Evolutionary conservation across 2,329 filamentous ascomycete species (phyloP).

Genomic region (Macrophomina phaseolina): DNA sequence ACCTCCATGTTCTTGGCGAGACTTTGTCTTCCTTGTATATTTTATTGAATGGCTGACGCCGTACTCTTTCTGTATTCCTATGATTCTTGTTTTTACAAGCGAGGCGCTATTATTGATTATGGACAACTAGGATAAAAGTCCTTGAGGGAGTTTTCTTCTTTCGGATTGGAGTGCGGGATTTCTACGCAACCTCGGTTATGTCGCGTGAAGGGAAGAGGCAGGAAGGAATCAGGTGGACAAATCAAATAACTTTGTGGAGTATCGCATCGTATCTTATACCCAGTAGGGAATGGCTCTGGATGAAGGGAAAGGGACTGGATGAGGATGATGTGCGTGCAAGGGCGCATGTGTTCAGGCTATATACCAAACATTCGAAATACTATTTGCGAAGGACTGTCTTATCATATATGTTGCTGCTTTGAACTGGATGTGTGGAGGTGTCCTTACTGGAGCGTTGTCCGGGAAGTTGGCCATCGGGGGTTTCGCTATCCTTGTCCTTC

Average conservation of each 20-base stretch:
- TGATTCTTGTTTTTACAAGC: neutral
- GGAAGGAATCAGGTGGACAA: neutral
- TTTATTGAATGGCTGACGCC: neutral
- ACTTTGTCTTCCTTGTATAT: conserved; percentile 13
- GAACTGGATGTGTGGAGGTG: too few relatives aligned
- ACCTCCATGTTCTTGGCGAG: neutral
- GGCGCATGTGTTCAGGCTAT: neutral
- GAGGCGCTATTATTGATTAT: conserved; percentile 9
- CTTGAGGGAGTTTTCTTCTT: neutral
- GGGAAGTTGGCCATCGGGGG: too few relatives aligned
- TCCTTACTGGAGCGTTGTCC: too few relatives aligned
- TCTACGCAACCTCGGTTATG: neutral
- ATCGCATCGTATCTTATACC: neutral
- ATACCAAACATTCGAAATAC: neutral
- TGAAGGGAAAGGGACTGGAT: neutral
- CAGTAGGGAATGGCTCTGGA: neutral
- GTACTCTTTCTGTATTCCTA: neutral
- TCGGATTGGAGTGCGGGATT: neutral
- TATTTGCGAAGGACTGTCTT: neutral
- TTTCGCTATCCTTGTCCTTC: too few relatives aligned
- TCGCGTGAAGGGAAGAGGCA: neutral
- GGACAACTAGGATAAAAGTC: neutral
- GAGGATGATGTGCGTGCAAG: neutral
- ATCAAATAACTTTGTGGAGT: neutral
- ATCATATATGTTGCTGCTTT: too few relatives aligned